Percentiles rank a stretch among this genome's conserved stretches.
Conservation (phyloP, 1,284 basidiomycete species). For the Cutaneotrichosporon daszewskae region DNA sequence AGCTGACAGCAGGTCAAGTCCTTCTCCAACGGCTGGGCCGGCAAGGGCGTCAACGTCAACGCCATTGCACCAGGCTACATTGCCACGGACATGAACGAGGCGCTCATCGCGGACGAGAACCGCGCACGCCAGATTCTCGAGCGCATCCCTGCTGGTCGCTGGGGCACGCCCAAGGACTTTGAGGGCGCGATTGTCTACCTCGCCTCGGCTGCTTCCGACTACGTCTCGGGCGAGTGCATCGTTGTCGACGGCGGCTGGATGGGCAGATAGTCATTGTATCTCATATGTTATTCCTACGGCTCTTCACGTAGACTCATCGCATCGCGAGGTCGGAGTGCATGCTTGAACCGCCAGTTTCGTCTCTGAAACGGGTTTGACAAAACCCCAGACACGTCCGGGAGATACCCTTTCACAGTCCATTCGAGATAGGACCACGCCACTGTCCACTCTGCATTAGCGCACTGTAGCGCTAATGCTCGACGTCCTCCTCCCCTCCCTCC, state of each 20-base stretch:
- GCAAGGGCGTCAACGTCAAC: slow-evolving; percentile 83
- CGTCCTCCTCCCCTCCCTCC: slow-evolving; percentile 18
- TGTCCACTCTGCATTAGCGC: too few relatives aligned
- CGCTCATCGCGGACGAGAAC: slow-evolving; percentile 44
- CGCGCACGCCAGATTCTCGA: slow-evolving; percentile 78
- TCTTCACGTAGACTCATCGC: too few relatives aligned
- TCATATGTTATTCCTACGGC: too few relatives aligned
- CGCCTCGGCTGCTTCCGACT: slow-evolving; percentile 76
- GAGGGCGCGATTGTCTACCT: slow-evolving; percentile 87
- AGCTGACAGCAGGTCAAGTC: slow-evolving; percentile 41
- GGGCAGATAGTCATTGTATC: slow-evolving; percentile 21
- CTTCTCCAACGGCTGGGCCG: slow-evolving; percentile 61
- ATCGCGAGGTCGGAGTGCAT: too few relatives aligned
- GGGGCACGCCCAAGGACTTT: slow-evolving; percentile 84
- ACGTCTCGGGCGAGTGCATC: slow-evolving; percentile 73
- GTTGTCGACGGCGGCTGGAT: slow-evolving; percentile 50
- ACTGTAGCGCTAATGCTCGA: slow-evolving; percentile 25
- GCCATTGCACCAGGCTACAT: slow-evolving; percentile 85
- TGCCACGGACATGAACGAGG: slow-evolving; percentile 62
- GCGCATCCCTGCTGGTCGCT: slow-evolving; percentile 83
- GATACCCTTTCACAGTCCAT: too few relatives aligned
- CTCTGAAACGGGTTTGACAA: too few relatives aligned
- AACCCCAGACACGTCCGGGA: too few relatives aligned
- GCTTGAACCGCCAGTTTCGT: too few relatives aligned
- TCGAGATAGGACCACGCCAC: too few relatives aligned